Percentiles rank a stretch among this genome's conserved stretches.
Conservation (phyloP, 164 flowering plant genomes). For the Sextonia rubra region DNA sequence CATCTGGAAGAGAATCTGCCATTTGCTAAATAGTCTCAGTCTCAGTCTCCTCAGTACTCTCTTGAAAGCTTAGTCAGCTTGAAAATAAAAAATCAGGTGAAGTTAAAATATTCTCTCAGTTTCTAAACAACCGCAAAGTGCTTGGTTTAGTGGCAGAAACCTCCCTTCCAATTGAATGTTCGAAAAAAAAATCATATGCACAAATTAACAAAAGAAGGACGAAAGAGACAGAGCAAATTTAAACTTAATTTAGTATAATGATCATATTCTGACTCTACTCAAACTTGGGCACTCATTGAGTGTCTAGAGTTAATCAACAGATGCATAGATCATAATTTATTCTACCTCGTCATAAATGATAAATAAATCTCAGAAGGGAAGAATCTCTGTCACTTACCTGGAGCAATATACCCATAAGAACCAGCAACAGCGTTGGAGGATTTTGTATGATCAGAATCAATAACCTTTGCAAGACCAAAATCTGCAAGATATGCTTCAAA, state of each 20-base stretch:
- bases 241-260: not conserved
- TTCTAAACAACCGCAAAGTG: not conserved
- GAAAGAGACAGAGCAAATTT: no score
- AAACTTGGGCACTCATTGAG: not conserved
- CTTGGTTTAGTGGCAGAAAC: not conserved
- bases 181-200: no score
- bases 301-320: not conserved
- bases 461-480: slow-evolving; percentile 60
- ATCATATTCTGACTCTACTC: not conserved
- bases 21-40: not conserved
- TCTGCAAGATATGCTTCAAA: slow-evolving; percentile 60
- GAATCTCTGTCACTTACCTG: slow-evolving; percentile 36
- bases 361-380: not conserved
- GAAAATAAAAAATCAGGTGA: not conserved
- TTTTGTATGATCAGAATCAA: slow-evolving; percentile 28
- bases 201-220: no score
- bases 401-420: slow-evolving; percentile 72
- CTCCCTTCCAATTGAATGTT: no score
- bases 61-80: not conserved
- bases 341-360: not conserved
- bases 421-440: slow-evolving; percentile 44
- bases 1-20: not conserved
- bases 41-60: not conserved
- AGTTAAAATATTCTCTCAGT: not conserved
- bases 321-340: not conserved